Evolutionary conservation across 495 filamentous ascomycete species (phyloP).

Genomic region (Aspergillus carlsbadensis): DNA sequence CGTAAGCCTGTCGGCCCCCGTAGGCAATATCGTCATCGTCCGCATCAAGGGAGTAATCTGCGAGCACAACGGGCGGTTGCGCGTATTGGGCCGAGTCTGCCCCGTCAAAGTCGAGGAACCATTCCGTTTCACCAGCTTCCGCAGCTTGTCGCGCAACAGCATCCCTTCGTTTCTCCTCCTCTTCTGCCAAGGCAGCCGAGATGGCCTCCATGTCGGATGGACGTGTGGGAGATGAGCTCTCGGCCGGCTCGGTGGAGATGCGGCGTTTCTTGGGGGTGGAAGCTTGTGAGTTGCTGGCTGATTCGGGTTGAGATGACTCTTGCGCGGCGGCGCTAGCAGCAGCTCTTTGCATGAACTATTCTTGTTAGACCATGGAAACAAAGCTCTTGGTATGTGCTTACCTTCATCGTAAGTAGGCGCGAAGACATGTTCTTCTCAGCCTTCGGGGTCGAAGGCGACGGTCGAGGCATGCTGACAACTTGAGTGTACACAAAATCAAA

Average conservation of each 20-base stretch:
- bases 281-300: constrained; percentile 27
- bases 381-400: constrained; percentile 21
- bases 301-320: constrained; percentile 41
- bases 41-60: constrained; percentile 38
- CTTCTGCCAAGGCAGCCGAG: constrained; percentile 66
- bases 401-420: constrained; percentile 89
- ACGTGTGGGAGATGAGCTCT: constrained; percentile 26
- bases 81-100: constrained; percentile 15
- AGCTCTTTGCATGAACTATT: constrained; percentile 91
- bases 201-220: constrained; percentile 57
- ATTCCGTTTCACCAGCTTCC: constrained; percentile 80
- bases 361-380: background rate
- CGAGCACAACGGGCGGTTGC: constrained; percentile 31
- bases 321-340: constrained; percentile 54
- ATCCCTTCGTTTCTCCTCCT: constrained; percentile 70
- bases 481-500: too few species aligned
- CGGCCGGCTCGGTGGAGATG: constrained; percentile 34
- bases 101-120: constrained; percentile 63
- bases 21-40: constrained; percentile 30
- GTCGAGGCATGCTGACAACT: constrained; percentile 32
- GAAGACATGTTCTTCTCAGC: constrained; percentile 79
- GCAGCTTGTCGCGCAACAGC: constrained; percentile 70
- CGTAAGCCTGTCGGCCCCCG: constrained; percentile 40
- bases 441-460: constrained; percentile 34
- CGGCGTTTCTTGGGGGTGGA: constrained; percentile 45